Base-by-base conservation (phyloP, 1,139 yeast species). In the Yamadazyma dushanensis region DNA sequence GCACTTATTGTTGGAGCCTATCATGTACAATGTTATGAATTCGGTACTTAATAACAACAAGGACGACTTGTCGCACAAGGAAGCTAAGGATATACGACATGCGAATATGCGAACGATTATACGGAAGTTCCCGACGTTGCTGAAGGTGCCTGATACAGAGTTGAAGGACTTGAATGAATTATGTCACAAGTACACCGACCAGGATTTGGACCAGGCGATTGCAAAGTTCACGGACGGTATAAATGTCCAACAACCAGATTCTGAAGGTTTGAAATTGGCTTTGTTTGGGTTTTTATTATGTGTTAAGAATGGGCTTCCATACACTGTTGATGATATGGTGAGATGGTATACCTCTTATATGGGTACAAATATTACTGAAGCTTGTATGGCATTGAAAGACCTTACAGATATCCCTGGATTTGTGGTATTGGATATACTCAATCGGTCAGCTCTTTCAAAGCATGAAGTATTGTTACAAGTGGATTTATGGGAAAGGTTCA, bases 341-440 rank as follows among this genome's bases (percentile, higher is more conserved):
- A 41, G 48, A 3, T 68, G 74, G 73, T 47, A 65, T 0, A 39
- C 42, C 4, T 57, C 66, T 1, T 39, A 66, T 2, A 32, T 46
- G 3, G 49, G 70, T 1, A 46, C 60, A 0, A 50, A 51, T 16
- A 51, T 69, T 6, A 41, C 51, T 5, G 46, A 46, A 4, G 60
- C 70, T 15, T 66, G 73, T 41, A 36, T 45, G 4, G 42, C 53
- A 3, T 47, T 70, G 14, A 41, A 56, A 1, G 48, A 56, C 26
- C 43, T 55, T 14, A 42, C 55, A 0, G 46, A 55, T n/a, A 63
- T 67, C 14, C 76, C 76, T 0, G 53, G 65, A 2, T 65, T 61
- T 43, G 54, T 70, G 2, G 39, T 62, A 5, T 48, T 59, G 4
- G 73, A 70, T 43, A 46, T 70, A 3, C 45, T 68, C 3, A 43